These are phyloP conservation scores for Apiospora phragmitis DNA, from an alignment of 2,329 filamentous ascomycete species.

Conservation along the genomic window DNA sequence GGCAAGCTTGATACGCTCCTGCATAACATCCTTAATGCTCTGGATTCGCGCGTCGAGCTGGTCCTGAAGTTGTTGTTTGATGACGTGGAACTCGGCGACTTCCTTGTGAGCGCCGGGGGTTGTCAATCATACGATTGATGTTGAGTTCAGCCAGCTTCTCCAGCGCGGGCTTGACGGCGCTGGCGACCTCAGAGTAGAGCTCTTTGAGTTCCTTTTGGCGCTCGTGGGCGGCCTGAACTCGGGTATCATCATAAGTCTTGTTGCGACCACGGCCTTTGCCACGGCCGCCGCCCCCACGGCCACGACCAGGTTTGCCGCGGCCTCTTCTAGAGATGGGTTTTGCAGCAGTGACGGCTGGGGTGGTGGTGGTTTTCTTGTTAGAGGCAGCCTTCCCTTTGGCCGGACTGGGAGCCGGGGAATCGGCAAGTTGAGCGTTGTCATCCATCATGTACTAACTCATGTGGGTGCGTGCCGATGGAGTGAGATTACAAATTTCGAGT, in stretches of 20 bases:
- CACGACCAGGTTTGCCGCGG: conserved; percentile 23
- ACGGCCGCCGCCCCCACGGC: conserved; percentile 29
- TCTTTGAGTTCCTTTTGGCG: conserved; percentile 68
- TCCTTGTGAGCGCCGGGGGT: conserved; percentile 54
- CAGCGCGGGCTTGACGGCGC: conserved; percentile 63
- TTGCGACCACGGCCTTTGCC: conserved; percentile 45
- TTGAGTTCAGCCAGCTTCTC: conserved; percentile 65
- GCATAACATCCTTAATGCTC: not conserved
- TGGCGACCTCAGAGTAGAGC: conserved; percentile 62
- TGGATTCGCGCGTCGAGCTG: conserved; percentile 30
- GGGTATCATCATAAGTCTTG: conserved; percentile 56
- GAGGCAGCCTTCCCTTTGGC: conserved; percentile 28
- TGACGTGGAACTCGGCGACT: conserved; percentile 51
- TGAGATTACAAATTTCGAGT: conserved; percentile 12
- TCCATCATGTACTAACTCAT: conserved; percentile 30
- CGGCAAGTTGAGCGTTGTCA: conserved; percentile 24
- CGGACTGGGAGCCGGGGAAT: conserved; percentile 33
- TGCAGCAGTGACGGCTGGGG: conserved; percentile 13
- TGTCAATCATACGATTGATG: conserved; percentile 56
- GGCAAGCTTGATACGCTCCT: not conserved
- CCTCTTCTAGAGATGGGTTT: conserved; percentile 27
- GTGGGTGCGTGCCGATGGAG: conserved; percentile 17
- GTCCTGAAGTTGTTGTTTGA: conserved; percentile 53
- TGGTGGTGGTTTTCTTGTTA: conserved; percentile 12
- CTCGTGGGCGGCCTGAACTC: conserved; percentile 59